Base-by-base conservation (phyloP, 176 grass and related monocot species). In the Ensete glaucum region DNA sequence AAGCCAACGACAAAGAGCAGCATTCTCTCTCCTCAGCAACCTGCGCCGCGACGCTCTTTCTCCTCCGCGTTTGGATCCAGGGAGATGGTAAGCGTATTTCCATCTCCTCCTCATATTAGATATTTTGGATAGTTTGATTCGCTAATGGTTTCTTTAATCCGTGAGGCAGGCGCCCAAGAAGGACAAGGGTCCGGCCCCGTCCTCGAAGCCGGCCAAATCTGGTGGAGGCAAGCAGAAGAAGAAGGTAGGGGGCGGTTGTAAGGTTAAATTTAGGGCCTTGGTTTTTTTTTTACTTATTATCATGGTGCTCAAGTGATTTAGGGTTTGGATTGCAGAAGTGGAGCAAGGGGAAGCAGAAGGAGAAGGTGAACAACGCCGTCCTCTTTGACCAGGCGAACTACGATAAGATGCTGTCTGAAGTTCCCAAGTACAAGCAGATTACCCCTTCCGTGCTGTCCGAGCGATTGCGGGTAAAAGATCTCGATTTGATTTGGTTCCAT, bases 331-430 rank as follows among this genome's bases (percentile, higher is more conserved):
- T 73, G 69, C 69, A 80, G 78, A 80, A 80, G 49, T 80, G 78
- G 78, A 80, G 78, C 78, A 80, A 80, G 56, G 78, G 78, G 53
- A 80, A 80, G 78, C 78, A 80, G 43, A 80, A 80, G 78, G 78
- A 80, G 69, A 80, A 80, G 78, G 78, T 80, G 43, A 80, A 80
- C 78, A 80, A 80, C 50, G 78, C 78, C 0, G 78, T 80, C 27
- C 78, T 80, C 13, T 80, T 80, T 12, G 78, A 80, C 69, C 78
- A 80, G 69, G 78, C 56, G 34, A 80, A 3, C 48, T 80, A 80
- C 34, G 78, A 80, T 73, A 80, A 80, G 78, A 80, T 80, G 78
- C 29, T 80, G 2, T 53, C 78, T 2, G 78, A 80, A 50, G 78
- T 73, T 63, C 78, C 78, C 21, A 80, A 80, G 69, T 80, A 27